Conservation (phyloP, 345 rosid species). For the Salix arbutifolia region DNA sequence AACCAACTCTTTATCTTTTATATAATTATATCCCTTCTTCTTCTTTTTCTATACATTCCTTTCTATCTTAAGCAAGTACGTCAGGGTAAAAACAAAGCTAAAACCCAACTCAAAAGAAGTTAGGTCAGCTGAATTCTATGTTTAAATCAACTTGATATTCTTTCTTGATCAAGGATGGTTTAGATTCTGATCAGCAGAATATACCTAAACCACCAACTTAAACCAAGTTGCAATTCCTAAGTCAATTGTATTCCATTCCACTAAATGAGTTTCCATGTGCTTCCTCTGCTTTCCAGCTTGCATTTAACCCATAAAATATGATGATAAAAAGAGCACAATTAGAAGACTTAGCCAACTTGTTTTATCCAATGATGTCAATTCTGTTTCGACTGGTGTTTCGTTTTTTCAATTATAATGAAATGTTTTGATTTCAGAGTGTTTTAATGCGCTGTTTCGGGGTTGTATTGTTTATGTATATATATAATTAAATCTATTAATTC, state of each 20-base stretch:
- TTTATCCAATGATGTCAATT: no score
- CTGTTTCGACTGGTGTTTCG: accelerated
- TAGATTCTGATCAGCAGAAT: background rate
- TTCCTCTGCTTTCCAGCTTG: background rate
- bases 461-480: no score
- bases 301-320: background rate
- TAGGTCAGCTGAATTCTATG: background rate
- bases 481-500: no score
- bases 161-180: background rate
- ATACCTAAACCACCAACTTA: background rate
- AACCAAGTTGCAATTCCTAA: background rate
- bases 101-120: background rate
- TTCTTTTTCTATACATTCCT: no score
- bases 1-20: no score
- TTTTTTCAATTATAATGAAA: no score
- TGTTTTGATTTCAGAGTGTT: accelerated
- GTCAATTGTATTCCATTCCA: background rate
- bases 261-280: background rate
- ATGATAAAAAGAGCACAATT: background rate
- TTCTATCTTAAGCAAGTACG: no score
- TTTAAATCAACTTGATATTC: background rate
- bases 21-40: no score
- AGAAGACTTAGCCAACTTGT: background rate
- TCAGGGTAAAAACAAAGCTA: background rate
- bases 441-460: no score